A percentile compares a stretch with the other conserved stretches of the same genome.
These are phyloP conservation scores for Globisporangium nagaii DNA, from an alignment of 352 stramenopile species.

Conservation along the genomic window DNA sequence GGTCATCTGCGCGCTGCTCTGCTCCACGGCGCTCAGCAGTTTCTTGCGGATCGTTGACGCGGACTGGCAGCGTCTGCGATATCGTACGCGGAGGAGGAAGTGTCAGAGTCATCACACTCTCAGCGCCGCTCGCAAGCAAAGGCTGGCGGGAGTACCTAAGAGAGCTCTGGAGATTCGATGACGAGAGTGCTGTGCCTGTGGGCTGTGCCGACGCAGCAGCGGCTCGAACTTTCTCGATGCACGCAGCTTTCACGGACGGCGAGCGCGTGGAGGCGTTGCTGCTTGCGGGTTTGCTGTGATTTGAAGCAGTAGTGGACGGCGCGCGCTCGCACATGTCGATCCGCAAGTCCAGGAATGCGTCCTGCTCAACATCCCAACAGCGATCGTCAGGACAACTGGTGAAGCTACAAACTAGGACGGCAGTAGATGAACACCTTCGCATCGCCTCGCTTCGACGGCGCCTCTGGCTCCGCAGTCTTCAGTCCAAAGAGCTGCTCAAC, in stretches of 20 bases:
- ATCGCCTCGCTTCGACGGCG: conserved; percentile 1
- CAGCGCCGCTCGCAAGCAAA: not conserved
- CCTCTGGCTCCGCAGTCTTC: conserved; percentile 2
- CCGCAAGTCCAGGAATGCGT: conserved; percentile 25
- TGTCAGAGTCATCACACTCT: not conserved
- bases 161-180: conserved; percentile 20
- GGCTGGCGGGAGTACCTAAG: conserved; percentile 19
- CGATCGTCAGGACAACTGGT: not conserved
- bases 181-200: conserved; percentile 1
- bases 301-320: not conserved
- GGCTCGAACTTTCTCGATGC: conserved; percentile 5
- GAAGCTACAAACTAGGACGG: too few species aligned
- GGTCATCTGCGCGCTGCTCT: conserved; percentile 27
- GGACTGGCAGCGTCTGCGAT: conserved; percentile 52
- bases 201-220: not conserved
- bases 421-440: too few species aligned
- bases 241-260: conserved; percentile 1
- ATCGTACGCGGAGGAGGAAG: not conserved
- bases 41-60: conserved; percentile 63
- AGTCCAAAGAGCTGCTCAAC: not conserved
- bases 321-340: conserved; percentile 20
- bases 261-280: not conserved
- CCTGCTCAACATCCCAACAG: not conserved
- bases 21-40: conserved; percentile 51
- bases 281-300: not conserved